Base-by-base conservation (phyloP, 1,284 basidiomycete genomes). In the Ceratobasidium sp. region DNA sequence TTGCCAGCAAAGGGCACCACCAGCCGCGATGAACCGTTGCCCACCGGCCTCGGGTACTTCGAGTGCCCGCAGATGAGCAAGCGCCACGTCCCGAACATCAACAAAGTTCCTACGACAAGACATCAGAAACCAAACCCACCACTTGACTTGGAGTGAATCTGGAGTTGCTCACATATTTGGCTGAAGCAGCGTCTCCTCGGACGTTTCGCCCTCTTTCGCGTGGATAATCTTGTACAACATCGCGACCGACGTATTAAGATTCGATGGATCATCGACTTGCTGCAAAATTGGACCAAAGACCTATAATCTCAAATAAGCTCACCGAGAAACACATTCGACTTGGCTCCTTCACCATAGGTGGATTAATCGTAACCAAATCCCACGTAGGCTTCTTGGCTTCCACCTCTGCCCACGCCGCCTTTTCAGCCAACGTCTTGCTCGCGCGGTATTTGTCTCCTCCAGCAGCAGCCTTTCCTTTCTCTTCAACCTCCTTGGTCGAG, bases 71-170 rank as follows among this genome's bases (percentile, higher is more conserved):
- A 89, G 85, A 80, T 91, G 90, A 1, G 87, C 87, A 4, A 85
- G 83, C 3, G 89, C 89, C 35, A 91, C 85, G 80, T 91, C 89
- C 38, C 90, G 86, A 1, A 92, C 90, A 80, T 93, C 90, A 67
- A 90, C 85, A 84, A 86, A 90, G 84, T 85, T 86, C 67, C 60
- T 64, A 44, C n/a, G 18, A 30, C 18, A 84, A 2, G 81, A 81
- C 71, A 83, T 83, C 46, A 86, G 82, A 3, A 78, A 78, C 1
- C 75, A 77, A 18, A 81, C 78, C 52, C 23, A 59, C 16, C 27
- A 33, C 30, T 33, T 46, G 23, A 12, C 12, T 33, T 35, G 3
- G 41, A 41, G 27, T 66, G 27, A 8, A 30, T 68, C 14, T 18
- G n/a, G 6, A 23, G 10, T 2, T n/a, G 27, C 69, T 60, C 44